Evolutionary conservation across 208 protist species (phyloP).

Genomic region (Strigomonas culicis): DNA sequence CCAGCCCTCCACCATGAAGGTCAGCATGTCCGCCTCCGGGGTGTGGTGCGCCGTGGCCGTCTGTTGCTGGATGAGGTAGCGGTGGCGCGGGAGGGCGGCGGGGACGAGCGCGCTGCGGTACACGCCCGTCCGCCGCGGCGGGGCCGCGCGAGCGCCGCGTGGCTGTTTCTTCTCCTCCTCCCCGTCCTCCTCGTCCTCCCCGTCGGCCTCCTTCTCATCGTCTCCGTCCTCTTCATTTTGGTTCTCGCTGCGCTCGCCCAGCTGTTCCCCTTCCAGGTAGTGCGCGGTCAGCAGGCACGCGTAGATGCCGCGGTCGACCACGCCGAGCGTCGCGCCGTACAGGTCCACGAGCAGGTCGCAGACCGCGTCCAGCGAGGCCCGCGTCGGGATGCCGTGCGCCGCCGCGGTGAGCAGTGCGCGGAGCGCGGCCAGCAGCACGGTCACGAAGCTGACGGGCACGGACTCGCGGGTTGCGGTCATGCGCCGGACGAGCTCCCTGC

Average conservation of each 20-base stretch:
- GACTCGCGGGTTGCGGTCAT: constrained; percentile 16
- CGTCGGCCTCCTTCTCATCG: constrained; percentile 2
- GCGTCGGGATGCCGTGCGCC: not conserved
- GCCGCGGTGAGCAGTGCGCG: constrained; percentile 18
- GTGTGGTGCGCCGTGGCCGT: constrained; percentile 39
- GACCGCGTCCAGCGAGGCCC: not conserved
- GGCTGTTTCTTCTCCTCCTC: constrained; percentile 2
- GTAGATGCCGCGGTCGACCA: constrained; percentile 73
- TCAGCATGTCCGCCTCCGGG: constrained; percentile 78
- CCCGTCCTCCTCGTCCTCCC: constrained; percentile 2
- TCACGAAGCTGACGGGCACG: constrained; percentile 22
- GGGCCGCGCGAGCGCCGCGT: not conserved
- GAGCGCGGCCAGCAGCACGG: constrained; percentile 32
- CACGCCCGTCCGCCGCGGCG: not conserved
- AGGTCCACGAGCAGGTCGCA: constrained; percentile 27
- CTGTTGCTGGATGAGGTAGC: constrained; percentile 66
- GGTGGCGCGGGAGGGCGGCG: constrained; percentile 30
- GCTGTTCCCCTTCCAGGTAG: constrained; percentile 33
- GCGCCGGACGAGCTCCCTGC: constrained; percentile 2
- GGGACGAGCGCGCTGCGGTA: constrained; percentile 50
- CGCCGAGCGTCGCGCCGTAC: constrained; percentile 55
- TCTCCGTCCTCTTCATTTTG: constrained; percentile 6
- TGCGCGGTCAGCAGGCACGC: constrained; percentile 60
- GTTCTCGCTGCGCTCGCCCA: not conserved
- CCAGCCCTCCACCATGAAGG: constrained; percentile 64